Evolutionary conservation across 192 early-diverging fungal species (phyloP).

Genomic region (Backusella tarrabulga): DNA sequence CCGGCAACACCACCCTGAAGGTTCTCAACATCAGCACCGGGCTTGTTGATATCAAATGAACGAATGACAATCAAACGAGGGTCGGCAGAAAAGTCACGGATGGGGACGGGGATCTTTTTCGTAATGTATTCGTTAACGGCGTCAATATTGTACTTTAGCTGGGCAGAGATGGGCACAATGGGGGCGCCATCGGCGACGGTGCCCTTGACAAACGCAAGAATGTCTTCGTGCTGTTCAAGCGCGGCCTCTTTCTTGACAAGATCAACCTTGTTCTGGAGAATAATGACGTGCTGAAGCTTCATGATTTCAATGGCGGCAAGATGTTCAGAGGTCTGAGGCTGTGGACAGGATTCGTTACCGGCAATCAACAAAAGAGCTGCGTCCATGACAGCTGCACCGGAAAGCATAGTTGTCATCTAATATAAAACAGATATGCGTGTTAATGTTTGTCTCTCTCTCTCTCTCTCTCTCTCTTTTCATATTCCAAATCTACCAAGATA

Average conservation of each 20-base stretch:
- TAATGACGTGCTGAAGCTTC: conserved; percentile 95
- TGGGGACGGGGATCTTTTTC: conserved; percentile 92
- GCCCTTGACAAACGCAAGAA: conserved; percentile 90
- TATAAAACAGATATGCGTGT: background rate
- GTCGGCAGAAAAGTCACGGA: conserved; percentile 88
- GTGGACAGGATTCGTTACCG: conserved; percentile 97
- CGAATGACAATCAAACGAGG: conserved; percentile 97
- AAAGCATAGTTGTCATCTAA: conserved; percentile 96
- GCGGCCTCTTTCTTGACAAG: conserved; percentile 93
- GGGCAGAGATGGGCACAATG: conserved; percentile 96
- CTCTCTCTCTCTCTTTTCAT: background rate
- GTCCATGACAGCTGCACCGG: conserved; percentile 99
- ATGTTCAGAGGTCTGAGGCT: conserved; percentile 98
- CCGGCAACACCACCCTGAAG: conserved; percentile 98
- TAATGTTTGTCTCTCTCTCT: background rate
- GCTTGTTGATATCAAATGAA: conserved; percentile 99
- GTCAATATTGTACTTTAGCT: conserved; percentile 98
- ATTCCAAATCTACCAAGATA: conserved; percentile 60
- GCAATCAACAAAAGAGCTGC: conserved; percentile 96
- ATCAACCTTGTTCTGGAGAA: conserved; percentile 99
- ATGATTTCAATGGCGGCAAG: conserved; percentile 99
- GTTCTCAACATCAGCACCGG: conserved; percentile 89
- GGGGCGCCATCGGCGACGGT: conserved; percentile 94
- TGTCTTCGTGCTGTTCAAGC: conserved; percentile 85
- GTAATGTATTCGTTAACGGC: conserved; percentile 97